phyloP scores from a whole-genome alignment of 306 rosid species.

The Fragaria ananassa region DNA sequence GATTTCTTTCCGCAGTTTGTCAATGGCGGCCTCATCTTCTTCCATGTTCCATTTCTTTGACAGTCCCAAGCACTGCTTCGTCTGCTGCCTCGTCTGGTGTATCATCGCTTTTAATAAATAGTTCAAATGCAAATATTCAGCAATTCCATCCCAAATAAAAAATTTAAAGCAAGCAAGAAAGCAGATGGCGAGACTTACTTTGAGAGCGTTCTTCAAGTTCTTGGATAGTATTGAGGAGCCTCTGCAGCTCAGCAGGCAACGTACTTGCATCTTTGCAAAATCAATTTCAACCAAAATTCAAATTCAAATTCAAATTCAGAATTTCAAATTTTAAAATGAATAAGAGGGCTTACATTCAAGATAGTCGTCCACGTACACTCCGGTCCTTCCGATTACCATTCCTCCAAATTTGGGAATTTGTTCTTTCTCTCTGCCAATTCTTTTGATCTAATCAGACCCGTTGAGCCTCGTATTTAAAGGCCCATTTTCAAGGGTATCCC shows the following conservation, averaged over 20 bases:
- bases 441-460: no score
- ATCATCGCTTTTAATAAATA: conserved; percentile 58
- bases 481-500: conserved; percentile 74
- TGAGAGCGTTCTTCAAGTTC: conserved; percentile 98
- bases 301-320: not conserved
- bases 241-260: conserved; percentile 94
- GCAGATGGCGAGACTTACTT: conserved; percentile 35
- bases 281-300: not conserved
- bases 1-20: conserved; percentile 70
- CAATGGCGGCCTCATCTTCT: conserved; percentile 63
- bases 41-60: conserved; percentile 63
- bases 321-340: not conserved
- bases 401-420: conserved; percentile 5
- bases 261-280: conserved; percentile 60
- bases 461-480: no score
- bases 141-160: not conserved
- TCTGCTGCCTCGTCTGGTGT: conserved; percentile 86
- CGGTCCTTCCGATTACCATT: conserved; percentile 97
- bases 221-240: conserved; percentile 86
- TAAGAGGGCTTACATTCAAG: conserved; percentile 63
- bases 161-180: not conserved
- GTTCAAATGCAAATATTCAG: not conserved
- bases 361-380: conserved; percentile 94
- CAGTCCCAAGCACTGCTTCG: conserved; percentile 55
- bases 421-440: not conserved